Evolutionary conservation across 2,329 filamentous ascomycete species (phyloP).

Genomic region (Fusarium chaquense): DNA sequence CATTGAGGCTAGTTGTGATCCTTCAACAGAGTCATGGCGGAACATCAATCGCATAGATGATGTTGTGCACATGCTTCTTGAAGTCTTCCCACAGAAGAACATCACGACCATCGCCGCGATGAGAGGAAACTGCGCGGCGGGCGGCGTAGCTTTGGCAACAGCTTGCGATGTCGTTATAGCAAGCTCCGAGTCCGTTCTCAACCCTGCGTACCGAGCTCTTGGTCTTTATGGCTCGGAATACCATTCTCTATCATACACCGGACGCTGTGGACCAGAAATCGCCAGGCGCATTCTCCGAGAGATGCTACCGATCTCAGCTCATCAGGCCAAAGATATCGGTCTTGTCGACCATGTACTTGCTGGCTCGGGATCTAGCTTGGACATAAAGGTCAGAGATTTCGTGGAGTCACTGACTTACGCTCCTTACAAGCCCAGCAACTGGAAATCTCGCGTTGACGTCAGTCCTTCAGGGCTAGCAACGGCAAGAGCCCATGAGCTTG

Average conservation of each 20-base stretch:
- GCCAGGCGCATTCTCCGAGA: background rate
- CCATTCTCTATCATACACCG: conserved; percentile 29
- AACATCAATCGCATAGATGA: conserved; percentile 34
- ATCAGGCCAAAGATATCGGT: conserved; percentile 7
- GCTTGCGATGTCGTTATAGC: conserved; percentile 31
- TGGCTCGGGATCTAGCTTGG: conserved; percentile 5
- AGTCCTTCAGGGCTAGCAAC: background rate
- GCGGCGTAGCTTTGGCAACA: conserved; percentile 31
- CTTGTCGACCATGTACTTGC: conserved; percentile 16
- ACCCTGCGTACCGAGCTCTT: conserved; percentile 31
- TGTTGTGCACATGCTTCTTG: conserved; percentile 6
- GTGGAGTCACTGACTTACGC: background rate
- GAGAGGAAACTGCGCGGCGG: conserved; percentile 34
- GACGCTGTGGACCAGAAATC: conserved; percentile 6
- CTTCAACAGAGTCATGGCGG: conserved; percentile 27
- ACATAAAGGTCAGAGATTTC: background rate
- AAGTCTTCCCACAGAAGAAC: conserved; percentile 4
- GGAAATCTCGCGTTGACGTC: conserved; percentile 13
- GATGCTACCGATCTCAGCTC: conserved; percentile 19
- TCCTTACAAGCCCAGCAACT: background rate
- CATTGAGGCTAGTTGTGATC: conserved; percentile 28
- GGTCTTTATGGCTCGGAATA: conserved; percentile 36
- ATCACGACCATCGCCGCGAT: conserved; percentile 22
- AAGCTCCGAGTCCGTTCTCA: conserved; percentile 29
- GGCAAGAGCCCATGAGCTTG: conserved; percentile 7